Conservation (phyloP, 805 yeast species). For the Lipomyces sp. region DNA sequence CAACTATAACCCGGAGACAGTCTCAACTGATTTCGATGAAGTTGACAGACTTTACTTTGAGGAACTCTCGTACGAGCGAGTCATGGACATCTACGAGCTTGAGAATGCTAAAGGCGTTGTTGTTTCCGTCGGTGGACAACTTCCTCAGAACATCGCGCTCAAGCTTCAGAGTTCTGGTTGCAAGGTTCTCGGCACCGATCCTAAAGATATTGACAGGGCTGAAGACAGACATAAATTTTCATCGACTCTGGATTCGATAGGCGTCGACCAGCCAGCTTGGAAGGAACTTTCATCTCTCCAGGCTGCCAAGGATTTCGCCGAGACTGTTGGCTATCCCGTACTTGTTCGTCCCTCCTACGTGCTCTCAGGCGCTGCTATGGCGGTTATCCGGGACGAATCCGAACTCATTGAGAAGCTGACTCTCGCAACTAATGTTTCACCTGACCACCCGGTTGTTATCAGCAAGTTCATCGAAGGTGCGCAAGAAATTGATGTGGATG, state of each 20-base stretch:
- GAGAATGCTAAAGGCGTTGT: constrained; percentile 90
- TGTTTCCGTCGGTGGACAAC: constrained; percentile 96
- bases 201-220: constrained; percentile 93
- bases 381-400: constrained; percentile 76
- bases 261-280: constrained; percentile 97
- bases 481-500: constrained; percentile 96
- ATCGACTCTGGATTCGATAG: constrained; percentile 86
- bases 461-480: constrained; percentile 96
- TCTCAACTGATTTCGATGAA: constrained; percentile 97
- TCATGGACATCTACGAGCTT: constrained; percentile 93
- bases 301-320: constrained; percentile 86
- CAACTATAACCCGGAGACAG: constrained; percentile 98
- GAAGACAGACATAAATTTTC: constrained; percentile 99
- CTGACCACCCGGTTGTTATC: constrained; percentile 97
- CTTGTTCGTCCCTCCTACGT: constrained; percentile 97
- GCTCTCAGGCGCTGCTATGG: constrained; percentile 98
- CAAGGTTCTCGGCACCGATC: constrained; percentile 89
- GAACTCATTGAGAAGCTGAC: constrained; percentile 83
- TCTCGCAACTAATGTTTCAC: constrained; percentile 88
- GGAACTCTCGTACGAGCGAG: constrained; percentile 93
- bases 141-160: constrained; percentile 96
- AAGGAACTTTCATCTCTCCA: constrained; percentile 85
- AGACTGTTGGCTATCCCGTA: constrained; percentile 89
- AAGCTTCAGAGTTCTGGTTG: constrained; percentile 80
- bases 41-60: constrained; percentile 97